These are phyloP conservation scores for Paratrypanosoma confusum DNA, from an alignment of 208 protist genomes.

Conservation along the genomic window DNA sequence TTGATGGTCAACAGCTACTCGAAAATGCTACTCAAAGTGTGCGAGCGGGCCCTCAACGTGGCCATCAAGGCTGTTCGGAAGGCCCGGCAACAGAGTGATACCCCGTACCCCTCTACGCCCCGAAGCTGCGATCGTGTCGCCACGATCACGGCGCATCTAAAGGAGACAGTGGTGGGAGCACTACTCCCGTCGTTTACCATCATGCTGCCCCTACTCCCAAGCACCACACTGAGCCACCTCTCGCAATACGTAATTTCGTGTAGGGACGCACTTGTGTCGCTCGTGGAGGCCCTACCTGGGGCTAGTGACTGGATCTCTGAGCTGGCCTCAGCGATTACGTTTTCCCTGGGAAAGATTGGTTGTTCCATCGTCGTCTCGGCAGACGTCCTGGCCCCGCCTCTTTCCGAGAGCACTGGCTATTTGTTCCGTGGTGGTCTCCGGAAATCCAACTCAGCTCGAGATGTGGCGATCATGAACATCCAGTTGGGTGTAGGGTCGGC, in stretches of 20 bases:
- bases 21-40: slow-evolving; percentile 57
- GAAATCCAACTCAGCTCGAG: slow-evolving; percentile 44
- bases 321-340: slow-evolving; percentile 24
- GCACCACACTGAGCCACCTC: slow-evolving; percentile 31
- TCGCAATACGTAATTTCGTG: slow-evolving; percentile 37
- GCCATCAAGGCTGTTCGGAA: slow-evolving; percentile 37
- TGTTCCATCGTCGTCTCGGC: slow-evolving; percentile 43
- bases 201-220: slow-evolving; percentile 63
- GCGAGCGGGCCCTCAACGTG: slow-evolving; percentile 47
- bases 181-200: slow-evolving; percentile 72
- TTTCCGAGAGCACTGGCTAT: slow-evolving; percentile 8
- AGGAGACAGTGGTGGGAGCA: slow-evolving; percentile 47
- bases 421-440: slow-evolving; percentile 56
- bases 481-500: slow-evolving; percentile 66
- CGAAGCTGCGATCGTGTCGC: not conserved
- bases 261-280: slow-evolving; percentile 49
- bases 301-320: slow-evolving; percentile 30
- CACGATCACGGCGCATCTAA: slow-evolving; percentile 17
- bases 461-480: slow-evolving; percentile 75
- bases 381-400: slow-evolving; percentile 10
- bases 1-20: slow-evolving; percentile 41
- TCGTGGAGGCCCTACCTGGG: slow-evolving; percentile 21
- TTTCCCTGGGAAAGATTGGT: slow-evolving; percentile 56
- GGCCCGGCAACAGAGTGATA: slow-evolving; percentile 17
- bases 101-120: not conserved